Evolutionary conservation across 2,329 filamentous ascomycete genomes (phyloP), one percentile per base, ranked within the genome.

Genomic region (Aureobasidium lini): DNA sequence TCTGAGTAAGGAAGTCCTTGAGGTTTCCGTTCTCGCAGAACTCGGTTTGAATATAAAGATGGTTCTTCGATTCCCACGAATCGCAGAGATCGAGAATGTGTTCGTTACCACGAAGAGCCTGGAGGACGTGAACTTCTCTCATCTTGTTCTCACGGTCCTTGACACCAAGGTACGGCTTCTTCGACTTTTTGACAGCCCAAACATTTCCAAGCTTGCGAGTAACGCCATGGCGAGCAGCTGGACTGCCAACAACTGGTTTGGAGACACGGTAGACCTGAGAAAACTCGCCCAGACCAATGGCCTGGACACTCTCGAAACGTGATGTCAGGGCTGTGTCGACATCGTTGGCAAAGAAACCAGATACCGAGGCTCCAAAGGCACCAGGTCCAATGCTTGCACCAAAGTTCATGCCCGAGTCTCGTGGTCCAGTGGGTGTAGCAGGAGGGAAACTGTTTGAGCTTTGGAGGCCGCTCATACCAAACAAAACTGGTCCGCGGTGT

Each of bases 21-120:
- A 99, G 77, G 62, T 90, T 95, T 15, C 94, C 94, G 70, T 96
- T 90, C 71, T 96, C 92, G 69, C 94, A 99, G 70, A 87, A 97
- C 70, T 99, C 94, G 0, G 93, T 97, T 76, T 97, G 93, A 62
- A 99, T 97, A 76, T 96, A 99, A 9, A 99, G 82, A 69, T 93
- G 86, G 60, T 83, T 83, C 65, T 89, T 84, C 62, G 88, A 81
- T 73, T 96, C 93, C 94, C 94, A 99, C 70, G 86, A 87, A 67
- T 95, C 86, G 58, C 91, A 79, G 65, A 93, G 88, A 63, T 89
- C 85, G 56, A 99, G 79, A 57, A 97, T 83, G 72, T 99, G 92
- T 68, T 95, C 90, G 59, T 87, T 86, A 60, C 88, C 84, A 54
- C 83, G 84, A 43, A 99, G 77, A n/a, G 84, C 81, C 67, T 87